These are phyloP conservation scores for Boletus fagicola DNA, from an alignment of 768 basidiomycete species.

Conservation along the genomic window DNA sequence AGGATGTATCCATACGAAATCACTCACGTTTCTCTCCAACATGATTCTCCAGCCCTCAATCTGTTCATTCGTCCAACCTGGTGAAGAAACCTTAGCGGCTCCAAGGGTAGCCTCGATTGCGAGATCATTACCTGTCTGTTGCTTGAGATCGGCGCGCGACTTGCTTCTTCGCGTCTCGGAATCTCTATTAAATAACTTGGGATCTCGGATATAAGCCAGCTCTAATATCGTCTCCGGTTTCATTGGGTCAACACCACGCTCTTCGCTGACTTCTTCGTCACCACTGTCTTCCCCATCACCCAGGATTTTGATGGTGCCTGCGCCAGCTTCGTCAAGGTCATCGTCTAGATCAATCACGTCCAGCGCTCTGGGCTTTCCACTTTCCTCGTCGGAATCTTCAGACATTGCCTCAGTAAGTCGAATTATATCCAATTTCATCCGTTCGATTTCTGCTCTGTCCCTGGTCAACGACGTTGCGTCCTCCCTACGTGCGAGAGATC, in stretches of 20 bases:
- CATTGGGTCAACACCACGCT: slow-evolving; percentile 23
- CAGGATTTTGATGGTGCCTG: slow-evolving; percentile 42
- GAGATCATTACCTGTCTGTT: slow-evolving; percentile 55
- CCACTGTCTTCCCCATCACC: slow-evolving; percentile 58
- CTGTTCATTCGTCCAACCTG: slow-evolving; percentile 79
- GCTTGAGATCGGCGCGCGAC: slow-evolving; percentile 60
- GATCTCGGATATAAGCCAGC: slow-evolving; percentile 71
- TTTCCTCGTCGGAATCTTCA: slow-evolving; percentile 63
- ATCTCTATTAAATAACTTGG: slow-evolving; percentile 75
- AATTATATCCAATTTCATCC: slow-evolving; percentile 83
- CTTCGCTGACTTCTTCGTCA: slow-evolving; percentile 37
- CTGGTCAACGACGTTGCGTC: slow-evolving; percentile 45
- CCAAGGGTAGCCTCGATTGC: neutral
- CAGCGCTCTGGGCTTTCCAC: slow-evolving; percentile 21
- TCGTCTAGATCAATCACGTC: slow-evolving; percentile 49
- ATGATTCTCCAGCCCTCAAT: slow-evolving; percentile 92
- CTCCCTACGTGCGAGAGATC: slow-evolving; percentile 35
- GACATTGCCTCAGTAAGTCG: slow-evolving; percentile 67
- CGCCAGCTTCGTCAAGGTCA: slow-evolving; percentile 46
- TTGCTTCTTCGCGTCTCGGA: slow-evolving; percentile 68
- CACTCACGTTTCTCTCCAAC: slow-evolving; percentile 81
- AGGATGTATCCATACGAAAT: slow-evolving; percentile 5
- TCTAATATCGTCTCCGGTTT: slow-evolving; percentile 67
- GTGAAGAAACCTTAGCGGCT: neutral
- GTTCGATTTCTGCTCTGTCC: slow-evolving; percentile 60